Evolutionary conservation across 305 asterid species (phyloP).

Genomic region (Salvia sclarea): DNA sequence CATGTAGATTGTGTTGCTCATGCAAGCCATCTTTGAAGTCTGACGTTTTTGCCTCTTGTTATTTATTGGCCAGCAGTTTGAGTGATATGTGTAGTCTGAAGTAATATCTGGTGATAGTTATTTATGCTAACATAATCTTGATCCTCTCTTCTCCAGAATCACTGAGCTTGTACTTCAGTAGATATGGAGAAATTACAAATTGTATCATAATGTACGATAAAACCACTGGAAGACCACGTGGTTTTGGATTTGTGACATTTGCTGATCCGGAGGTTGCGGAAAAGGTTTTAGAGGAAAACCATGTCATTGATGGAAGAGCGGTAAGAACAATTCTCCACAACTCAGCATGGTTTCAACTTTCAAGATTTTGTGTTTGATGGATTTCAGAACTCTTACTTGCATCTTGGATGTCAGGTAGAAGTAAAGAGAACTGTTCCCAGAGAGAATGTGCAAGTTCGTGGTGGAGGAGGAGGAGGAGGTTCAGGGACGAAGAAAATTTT

Average conservation of each 20-base stretch:
- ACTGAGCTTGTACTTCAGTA: conserved; percentile 70
- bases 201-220: conserved; percentile 85
- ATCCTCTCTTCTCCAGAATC: conserved; percentile 54
- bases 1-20: background rate
- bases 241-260: conserved; percentile 87
- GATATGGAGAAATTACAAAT: conserved; percentile 81
- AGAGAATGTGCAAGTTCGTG: conserved; percentile 70
- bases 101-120: background rate
- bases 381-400: conserved; percentile 18
- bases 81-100: conserved; percentile 3
- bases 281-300: conserved; percentile 74
- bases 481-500: conserved; percentile 80
- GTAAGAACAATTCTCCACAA: conserved; percentile 41
- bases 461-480: conserved; percentile 56
- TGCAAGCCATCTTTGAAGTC: background rate
- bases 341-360: background rate
- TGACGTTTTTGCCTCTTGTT: background rate
- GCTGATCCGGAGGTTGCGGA: conserved; percentile 76
- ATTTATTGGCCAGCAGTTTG: background rate
- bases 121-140: conserved; percentile 19
- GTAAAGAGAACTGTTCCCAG: conserved; percentile 96
- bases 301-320: conserved; percentile 79
- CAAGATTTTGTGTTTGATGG: background rate
- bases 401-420: conserved; percentile 60
- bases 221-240: conserved; percentile 83